Base-by-base conservation (phyloP, 371 early-diverging fungal genomes). In the Conidiobolus incongruus region DNA sequence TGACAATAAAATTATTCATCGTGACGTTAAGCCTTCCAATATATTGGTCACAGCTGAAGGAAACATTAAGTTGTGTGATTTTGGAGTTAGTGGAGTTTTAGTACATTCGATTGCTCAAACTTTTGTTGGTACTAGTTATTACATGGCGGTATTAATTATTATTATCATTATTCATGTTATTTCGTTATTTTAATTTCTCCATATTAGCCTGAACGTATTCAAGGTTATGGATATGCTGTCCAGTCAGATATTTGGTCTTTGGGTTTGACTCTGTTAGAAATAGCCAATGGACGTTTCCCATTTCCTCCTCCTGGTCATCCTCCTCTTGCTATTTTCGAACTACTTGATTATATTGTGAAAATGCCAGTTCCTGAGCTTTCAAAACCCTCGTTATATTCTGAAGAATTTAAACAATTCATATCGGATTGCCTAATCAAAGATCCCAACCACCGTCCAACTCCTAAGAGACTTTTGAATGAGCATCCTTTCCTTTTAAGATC, bases 81-180 rank as follows among this genome's bases (percentile, higher is more conserved):
- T 96, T 52, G 93, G 94, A 29, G 92, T 94, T 13, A 77, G 81
- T 17, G 87, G 87, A 8, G 81, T 90, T 51, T 52, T 86, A 26
- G 81, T 82, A 43, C 77, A 87, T 49, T 84, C 89, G 6, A 64
- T 88, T 21, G 94, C 90, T 11, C 72, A 82, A 46, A 91, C 95
- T 3, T 92, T 92, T 65, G 82, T 86, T 1, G 96, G 96, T 10
- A 94, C 96, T 29, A 75, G 78, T 45, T 81, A 79, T 35, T 96
- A 96, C 48, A 90, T 96, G 91, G 81, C 91, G 46, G 84, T 83
- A 73, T n/a, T n/a, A n/a, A n/a, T n/a, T n/a, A n/a, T 53, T 74
- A 69, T 15, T 7, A 12, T 12, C 28, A 15, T 49, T 11, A 24
- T 16, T 49, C 11, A 6, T 21, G 29, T 31, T 26, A 12, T 20